Evolutionary conservation across 2,329 filamentous ascomycete genomes (phyloP).

Genomic region (Aureobasidium pullulans): DNA sequence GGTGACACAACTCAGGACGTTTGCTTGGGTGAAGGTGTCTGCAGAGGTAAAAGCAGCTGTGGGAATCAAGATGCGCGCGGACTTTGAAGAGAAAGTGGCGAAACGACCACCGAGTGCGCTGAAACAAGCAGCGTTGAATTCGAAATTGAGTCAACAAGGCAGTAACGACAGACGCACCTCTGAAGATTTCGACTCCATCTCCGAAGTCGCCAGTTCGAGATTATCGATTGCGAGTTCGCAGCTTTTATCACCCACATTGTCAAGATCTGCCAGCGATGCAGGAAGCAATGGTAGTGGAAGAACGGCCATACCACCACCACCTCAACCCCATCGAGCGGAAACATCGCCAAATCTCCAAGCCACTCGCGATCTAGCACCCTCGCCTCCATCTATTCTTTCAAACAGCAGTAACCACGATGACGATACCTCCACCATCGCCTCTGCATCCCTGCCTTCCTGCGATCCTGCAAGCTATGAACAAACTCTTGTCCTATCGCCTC

Average conservation of each 20-base stretch:
- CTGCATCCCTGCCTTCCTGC: background rate
- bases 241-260: background rate
- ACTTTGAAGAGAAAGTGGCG: conserved; percentile 3
- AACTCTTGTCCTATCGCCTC: conserved; percentile 14
- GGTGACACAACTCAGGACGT: conserved; percentile 89
- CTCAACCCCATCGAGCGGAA: background rate
- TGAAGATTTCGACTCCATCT: background rate
- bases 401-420: background rate
- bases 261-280: background rate
- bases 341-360: background rate
- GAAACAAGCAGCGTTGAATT: background rate
- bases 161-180: background rate
- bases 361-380: background rate
- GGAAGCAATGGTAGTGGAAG: conserved; percentile 6
- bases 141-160: background rate
- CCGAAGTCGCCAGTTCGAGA: background rate
- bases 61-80: conserved; percentile 1
- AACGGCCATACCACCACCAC: conserved; percentile 8
- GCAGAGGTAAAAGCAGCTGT: conserved; percentile 16
- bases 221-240: background rate
- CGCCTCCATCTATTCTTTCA: background rate
- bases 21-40: conserved; percentile 61
- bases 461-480: conserved; percentile 9
- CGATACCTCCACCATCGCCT: background rate
- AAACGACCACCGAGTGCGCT: background rate